Evolutionary conservation across 768 basidiomycete genomes (phyloP), one percentile per base, ranked within the genome.

Genomic region (Cubamyces lactineus): DNA sequence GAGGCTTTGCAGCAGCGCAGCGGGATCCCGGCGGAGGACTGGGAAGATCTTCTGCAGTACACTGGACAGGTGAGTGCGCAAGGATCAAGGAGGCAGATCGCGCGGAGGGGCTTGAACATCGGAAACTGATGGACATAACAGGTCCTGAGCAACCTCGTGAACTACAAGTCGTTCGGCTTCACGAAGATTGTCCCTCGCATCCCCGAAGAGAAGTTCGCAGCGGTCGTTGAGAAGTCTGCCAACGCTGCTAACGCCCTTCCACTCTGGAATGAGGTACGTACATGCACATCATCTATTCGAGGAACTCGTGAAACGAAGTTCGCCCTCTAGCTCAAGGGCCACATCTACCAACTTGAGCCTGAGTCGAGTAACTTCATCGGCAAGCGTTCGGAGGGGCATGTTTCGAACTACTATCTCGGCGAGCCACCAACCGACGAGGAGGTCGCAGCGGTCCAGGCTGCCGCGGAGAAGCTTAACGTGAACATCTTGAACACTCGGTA

Each of bases 361-460:
- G 87, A 91, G 70, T 73, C 81, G 0, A 83, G 80, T 53, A 79
- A 92, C 59, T 87, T 83, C 72, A 88, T 96, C 64, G 93, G 93
- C 53, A 94, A 94, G 72, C 89, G 87, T 46, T 79, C 75, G 55
- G 78, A 85, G 21, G 93, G 93, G 0, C 91, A 94, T 61, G 71
- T 92, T 54, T 91, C 88, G 30, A 92, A 93, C 71, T 96, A 95
- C 73, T 96, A 96, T 70, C 84, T 88, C 26, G 92, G 91, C 0
- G 81, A 89, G 62, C 71, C 82, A 11, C 84, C 89, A 21, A 80
- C 82, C n/a, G 89, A 93, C 62, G 84, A 85, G 0, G 94, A 94
- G 70, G 91, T 94, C 6, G 84, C 86, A 23, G 80, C 82, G 0
- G 83, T 95, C 23, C 93, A 94, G 72, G 78, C 77, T 8, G 86